These are phyloP conservation scores for Rhizoclosmatium globosum DNA, from an alignment of 192 early-diverging fungal species.

Conservation along the genomic window DNA sequence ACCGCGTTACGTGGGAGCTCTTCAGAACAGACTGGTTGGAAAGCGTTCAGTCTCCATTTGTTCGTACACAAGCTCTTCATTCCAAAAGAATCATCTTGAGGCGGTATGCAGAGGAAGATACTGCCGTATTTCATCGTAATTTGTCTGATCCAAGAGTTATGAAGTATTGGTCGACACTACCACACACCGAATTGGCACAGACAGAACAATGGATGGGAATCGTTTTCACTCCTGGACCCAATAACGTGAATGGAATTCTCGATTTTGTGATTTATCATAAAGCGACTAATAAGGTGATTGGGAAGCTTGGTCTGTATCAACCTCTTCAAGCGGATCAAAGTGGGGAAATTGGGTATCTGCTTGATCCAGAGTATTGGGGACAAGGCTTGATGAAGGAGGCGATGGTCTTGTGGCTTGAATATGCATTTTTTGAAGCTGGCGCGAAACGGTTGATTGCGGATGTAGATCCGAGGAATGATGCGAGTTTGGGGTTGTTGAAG, in stretches of 20 bases:
- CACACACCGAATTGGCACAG: background rate
- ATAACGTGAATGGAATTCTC: slow-evolving; percentile 16
- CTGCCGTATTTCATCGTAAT: background rate
- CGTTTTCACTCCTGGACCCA: background rate
- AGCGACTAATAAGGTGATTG: background rate
- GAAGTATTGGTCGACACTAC: slow-evolving; percentile 7
- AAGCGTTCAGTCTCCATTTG: background rate
- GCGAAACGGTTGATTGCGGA: slow-evolving; percentile 4
- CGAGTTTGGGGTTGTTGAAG: slow-evolving; percentile 16
- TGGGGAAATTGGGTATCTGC: slow-evolving; percentile 16
- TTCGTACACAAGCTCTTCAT: background rate
- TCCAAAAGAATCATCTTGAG: background rate
- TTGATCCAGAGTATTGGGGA: slow-evolving; percentile 5
- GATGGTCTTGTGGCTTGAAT: background rate
- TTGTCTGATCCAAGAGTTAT: slow-evolving; percentile 3
- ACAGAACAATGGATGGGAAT: slow-evolving; percentile 1
- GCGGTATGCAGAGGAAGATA: background rate
- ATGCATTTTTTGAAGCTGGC: background rate
- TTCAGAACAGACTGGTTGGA: background rate
- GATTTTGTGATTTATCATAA: slow-evolving; percentile 24
- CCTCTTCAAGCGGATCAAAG: background rate
- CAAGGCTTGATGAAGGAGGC: slow-evolving; percentile 8
- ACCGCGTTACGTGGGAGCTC: background rate
- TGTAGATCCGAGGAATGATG: slow-evolving; percentile 15
- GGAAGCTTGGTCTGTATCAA: slow-evolving; percentile 9